Conservation (phyloP, 2,329 filamentous ascomycete species). For the Pleoardoris graminearum region DNA sequence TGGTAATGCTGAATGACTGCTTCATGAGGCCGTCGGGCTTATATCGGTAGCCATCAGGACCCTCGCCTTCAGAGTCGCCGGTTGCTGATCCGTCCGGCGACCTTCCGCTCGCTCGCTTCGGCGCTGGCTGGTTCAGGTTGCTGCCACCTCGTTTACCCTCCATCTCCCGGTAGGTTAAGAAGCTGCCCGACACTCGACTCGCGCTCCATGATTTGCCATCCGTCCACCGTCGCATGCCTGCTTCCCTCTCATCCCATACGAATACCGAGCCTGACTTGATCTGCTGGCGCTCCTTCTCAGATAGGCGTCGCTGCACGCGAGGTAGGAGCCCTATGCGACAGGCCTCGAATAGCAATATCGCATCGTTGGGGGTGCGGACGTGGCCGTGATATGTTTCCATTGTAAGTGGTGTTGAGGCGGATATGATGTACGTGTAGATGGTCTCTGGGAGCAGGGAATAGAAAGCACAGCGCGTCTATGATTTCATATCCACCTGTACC, state of each 20-base stretch:
- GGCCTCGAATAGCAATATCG: conserved; percentile 98
- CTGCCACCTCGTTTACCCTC: conserved; percentile 91
- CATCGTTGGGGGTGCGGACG: conserved; percentile 93
- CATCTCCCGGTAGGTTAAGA: conserved; percentile 97
- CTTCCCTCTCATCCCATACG: conserved; percentile 99
- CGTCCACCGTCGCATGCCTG: conserved; percentile 97
- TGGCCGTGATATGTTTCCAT: conserved; percentile 98
- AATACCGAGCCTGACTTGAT: conserved; percentile 97
- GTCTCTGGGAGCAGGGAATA: not conserved
- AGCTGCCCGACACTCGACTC: conserved; percentile 94
- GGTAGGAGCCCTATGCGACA: conserved; percentile 87
- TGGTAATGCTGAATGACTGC: conserved; percentile 99
- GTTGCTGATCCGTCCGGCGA: conserved; percentile 80
- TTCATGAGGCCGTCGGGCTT: conserved; percentile 98
- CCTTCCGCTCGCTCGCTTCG: conserved; percentile 60
- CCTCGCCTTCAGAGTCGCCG: conserved; percentile 80
- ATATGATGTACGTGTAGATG: not conserved
- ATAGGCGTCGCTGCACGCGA: conserved; percentile 87
- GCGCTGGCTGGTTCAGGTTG: conserved; percentile 56
- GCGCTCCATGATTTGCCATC: conserved; percentile 99
- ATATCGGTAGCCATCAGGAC: conserved; percentile 51
- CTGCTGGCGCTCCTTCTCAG: conserved; percentile 94
- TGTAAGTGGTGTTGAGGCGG: not conserved
- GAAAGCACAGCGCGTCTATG: conserved; percentile 1
- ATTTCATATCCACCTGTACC: conserved; percentile 12